Base-by-base conservation (phyloP, 306 rosid species). In the Clitoria ternatea region DNA sequence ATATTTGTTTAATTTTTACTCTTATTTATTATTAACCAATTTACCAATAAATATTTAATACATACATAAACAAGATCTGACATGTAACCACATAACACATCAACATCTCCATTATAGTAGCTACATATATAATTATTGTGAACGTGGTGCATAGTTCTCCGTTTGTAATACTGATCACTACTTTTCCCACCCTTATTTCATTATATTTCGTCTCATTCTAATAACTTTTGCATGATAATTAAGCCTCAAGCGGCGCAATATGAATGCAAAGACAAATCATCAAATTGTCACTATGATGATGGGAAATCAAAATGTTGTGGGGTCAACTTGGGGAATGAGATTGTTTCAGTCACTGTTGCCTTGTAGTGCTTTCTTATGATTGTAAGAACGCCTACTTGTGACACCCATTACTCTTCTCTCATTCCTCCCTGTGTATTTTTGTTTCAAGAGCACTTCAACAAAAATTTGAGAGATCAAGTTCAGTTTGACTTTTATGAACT, bases 311-410 rank as follows among this genome's bases (percentile, higher is more conserved):
- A 59, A 19, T 64, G 61, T 33, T 15, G 74, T 2, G 36, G 83
- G 83, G 81, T 70, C 77, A 77, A 70, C 73, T 12, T 29, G 74
- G 42, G 60, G 17, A 59, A 56, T 18, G 57, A 60, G 35, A 8
- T 56, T 74, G 37, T 33, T 44, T 45, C 11, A 6, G 71, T 64
- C 71, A 74, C 77, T 65, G 29, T 6, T 14, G 59, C 19, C 6
- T 32, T 7, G 26, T 66, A 79, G 87, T 87, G 92, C 80, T 40
- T 74, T 87, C 87, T 87, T 84, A 84, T 89, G 87, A 82, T 19
- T 44, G 89, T 33, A 60, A 84, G 92, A 87, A 84, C 72, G 79
- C 74, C 63, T 77, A 62, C 87, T 84, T 84, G 92, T 84, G 89
- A 52, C 74, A 57, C 82, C 77, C 82, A 78, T 62, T 77, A 61